Conservation (phyloP, 2,329 filamentous ascomycete species). For the Seiridium unicorne region DNA sequence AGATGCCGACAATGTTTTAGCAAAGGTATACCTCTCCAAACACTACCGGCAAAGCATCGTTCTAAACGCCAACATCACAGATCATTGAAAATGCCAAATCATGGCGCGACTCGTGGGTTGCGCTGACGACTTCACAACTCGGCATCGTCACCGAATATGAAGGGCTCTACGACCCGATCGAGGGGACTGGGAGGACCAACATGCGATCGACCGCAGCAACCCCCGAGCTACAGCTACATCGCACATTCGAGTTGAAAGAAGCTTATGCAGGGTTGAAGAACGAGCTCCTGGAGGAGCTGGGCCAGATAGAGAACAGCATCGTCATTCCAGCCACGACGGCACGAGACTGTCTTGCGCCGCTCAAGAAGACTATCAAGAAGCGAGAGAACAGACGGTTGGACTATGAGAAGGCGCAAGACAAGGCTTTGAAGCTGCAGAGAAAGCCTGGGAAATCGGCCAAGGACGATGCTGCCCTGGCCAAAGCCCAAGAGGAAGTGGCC, state of each 20-base stretch:
- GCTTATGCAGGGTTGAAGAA: slow-evolving; percentile 69
- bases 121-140: slow-evolving; percentile 68
- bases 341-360: slow-evolving; percentile 65
- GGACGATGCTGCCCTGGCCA: slow-evolving; percentile 69
- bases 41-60: neutral
- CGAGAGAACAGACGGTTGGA: slow-evolving; percentile 79
- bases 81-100: slow-evolving; percentile 72
- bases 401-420: slow-evolving; percentile 74
- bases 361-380: slow-evolving; percentile 83
- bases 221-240: slow-evolving; percentile 59
- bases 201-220: slow-evolving; percentile 58
- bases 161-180: slow-evolving; percentile 73
- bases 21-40: slow-evolving; percentile 52
- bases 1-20: slow-evolving; percentile 72
- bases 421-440: slow-evolving; percentile 66
- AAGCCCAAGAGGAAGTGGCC: slow-evolving; percentile 69
- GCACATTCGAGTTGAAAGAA: slow-evolving; percentile 63
- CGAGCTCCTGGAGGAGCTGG: slow-evolving; percentile 71
- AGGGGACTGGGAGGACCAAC: slow-evolving; percentile 59
- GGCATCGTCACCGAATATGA: slow-evolving; percentile 67
- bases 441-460: slow-evolving; percentile 70
- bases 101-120: slow-evolving; percentile 78
- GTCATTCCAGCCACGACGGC: slow-evolving; percentile 69
- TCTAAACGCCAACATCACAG: slow-evolving; percentile 37
- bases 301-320: slow-evolving; percentile 67